Evolutionary conservation across 371 early-diverging fungal species (phyloP).

Genomic region (Syncephalis plumigaleata): DNA sequence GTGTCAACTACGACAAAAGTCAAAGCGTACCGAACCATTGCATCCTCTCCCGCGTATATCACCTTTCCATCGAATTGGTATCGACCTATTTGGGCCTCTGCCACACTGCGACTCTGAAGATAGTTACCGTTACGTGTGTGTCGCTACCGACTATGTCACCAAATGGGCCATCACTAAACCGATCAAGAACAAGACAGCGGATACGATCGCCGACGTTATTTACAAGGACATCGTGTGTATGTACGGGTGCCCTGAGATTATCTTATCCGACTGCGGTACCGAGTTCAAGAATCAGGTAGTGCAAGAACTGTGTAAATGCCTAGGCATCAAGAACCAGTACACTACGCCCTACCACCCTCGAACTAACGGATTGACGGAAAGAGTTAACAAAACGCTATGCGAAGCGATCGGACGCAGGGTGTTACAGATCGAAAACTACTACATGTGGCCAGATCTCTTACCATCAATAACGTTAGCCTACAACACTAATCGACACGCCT

Average conservation of each 20-base stretch:
- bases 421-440: too few species aligned
- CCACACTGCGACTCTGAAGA: not conserved
- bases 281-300: not conserved
- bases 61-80: not conserved
- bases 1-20: not conserved
- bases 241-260: constrained; percentile 12
- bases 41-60: not conserved
- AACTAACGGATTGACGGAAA: not conserved
- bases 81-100: not conserved
- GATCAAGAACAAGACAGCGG: constrained; percentile 10
- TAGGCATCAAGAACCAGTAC: not conserved
- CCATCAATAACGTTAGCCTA: too few species aligned
- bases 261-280: constrained; percentile 16
- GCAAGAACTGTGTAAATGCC: not conserved
- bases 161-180: constrained; percentile 19
- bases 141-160: constrained; percentile 19
- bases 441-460: too few species aligned
- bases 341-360: not conserved
- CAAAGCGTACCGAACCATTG: not conserved
- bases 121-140: not conserved
- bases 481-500: too few species aligned
- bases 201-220: constrained; percentile 13
- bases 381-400: not conserved
- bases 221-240: constrained; percentile 12
- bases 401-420: too few species aligned